A percentile compares a stretch with the other conserved stretches of the same genome.
Conservation (phyloP, 2,329 filamentous ascomycete species). For the Diplodia seriata region DNA sequence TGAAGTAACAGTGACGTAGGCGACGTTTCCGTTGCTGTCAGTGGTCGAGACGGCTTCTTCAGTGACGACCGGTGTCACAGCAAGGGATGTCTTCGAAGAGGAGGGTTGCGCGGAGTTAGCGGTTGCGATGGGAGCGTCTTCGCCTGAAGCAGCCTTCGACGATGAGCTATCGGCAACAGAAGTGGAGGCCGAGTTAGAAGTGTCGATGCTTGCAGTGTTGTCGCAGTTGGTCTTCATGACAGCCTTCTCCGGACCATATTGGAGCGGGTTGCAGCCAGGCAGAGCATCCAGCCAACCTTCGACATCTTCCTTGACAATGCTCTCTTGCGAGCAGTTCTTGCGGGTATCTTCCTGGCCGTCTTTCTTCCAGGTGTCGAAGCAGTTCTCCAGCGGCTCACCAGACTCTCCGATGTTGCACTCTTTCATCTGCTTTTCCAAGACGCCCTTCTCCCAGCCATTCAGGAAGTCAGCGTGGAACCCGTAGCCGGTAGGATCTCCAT, state of each 20-base stretch:
- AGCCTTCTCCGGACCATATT: constrained; percentile 45
- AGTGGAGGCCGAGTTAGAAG: constrained; percentile 32
- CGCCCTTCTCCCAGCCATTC: constrained; percentile 49
- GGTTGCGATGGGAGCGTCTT: not conserved
- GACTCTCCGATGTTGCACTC: constrained; percentile 49
- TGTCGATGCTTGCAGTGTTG: constrained; percentile 10
- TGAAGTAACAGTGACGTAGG: constrained; percentile 20
- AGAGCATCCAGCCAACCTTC: constrained; percentile 42
- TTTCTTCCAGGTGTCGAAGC: constrained; percentile 48
- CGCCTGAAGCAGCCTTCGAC: constrained; percentile 12
- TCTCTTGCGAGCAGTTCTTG: constrained; percentile 40
- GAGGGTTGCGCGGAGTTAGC: not conserved
- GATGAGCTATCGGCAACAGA: constrained; percentile 12
- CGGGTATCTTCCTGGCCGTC: constrained; percentile 38
- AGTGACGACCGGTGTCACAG: constrained; percentile 29
- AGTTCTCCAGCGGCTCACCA: constrained; percentile 45
- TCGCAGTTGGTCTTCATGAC: constrained; percentile 33
- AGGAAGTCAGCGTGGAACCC: constrained; percentile 49
- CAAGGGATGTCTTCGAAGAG: not conserved
- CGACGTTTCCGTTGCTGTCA: constrained; percentile 17
- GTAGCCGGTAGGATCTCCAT: constrained; percentile 48
- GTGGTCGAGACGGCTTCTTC: not conserved
- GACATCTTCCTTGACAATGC: constrained; percentile 29
- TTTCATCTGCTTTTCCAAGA: constrained; percentile 46
- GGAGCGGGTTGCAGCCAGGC: constrained; percentile 50